phyloP scores from a whole-genome alignment of 129 eudicot genomes.

The Rutidosis leptorrhynchoides region DNA sequence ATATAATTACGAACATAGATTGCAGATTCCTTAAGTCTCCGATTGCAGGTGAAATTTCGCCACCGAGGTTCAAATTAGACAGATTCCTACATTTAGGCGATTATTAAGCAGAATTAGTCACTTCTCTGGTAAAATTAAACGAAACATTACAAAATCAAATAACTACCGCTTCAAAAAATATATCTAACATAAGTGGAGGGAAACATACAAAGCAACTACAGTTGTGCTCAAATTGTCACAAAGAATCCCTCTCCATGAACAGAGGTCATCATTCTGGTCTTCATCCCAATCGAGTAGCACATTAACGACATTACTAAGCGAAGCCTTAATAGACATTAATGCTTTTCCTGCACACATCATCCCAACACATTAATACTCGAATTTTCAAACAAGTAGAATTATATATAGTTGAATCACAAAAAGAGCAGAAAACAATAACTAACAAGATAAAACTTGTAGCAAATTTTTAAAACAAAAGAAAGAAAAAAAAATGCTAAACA shows the following conservation, averaged over 20 bases:
- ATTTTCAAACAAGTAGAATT: neutral
- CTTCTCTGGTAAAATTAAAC: neutral
- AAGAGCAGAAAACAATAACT: neutral
- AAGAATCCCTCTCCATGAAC: conserved; percentile 70
- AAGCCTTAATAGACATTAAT: conserved; percentile 62
- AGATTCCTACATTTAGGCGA: conserved; percentile 45
- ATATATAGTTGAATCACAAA: neutral
- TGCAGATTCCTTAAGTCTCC: conserved; percentile 65
- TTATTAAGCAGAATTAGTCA: neutral
- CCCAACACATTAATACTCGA: neutral
- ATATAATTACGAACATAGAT: conserved; percentile 44
- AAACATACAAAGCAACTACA: conserved; percentile 64
- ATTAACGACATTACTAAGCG: conserved; percentile 69
- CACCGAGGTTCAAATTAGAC: conserved; percentile 75
- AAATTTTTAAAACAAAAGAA: too few relatives aligned
- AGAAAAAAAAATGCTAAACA: neutral
- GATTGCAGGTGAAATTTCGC: conserved; percentile 77
- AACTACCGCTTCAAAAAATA: neutral
- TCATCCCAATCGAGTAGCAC: conserved; percentile 73
- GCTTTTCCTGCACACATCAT: conserved; percentile 50
- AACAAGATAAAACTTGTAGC: neutral
- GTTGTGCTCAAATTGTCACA: conserved; percentile 60
- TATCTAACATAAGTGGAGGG: neutral
- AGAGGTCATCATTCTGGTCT: conserved; percentile 60
- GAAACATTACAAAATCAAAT: neutral